Evolutionary conservation across 345 rosid genomes (phyloP).

Genomic region (Lagerstroemia speciosa): DNA sequence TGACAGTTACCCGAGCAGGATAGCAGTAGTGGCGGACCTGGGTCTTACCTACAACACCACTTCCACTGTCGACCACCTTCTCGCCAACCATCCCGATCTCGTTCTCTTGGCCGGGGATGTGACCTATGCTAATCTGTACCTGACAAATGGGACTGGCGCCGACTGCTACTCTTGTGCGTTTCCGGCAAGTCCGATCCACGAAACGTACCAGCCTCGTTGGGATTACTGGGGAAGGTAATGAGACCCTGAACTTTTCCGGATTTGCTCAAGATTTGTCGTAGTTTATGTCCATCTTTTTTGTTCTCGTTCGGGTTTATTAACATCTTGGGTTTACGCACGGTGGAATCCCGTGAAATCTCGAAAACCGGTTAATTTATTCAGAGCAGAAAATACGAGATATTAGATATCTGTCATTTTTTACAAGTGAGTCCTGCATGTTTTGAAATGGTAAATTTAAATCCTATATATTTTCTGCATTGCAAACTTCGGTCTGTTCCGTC

Average conservation of each 20-base stretch:
- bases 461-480: too few relatives aligned
- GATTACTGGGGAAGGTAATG: slow-evolving; percentile 90
- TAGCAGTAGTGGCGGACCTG: slow-evolving; percentile 67
- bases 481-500: too few relatives aligned
- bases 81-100: slow-evolving; percentile 74
- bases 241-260: neutral
- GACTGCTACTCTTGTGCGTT: slow-evolving; percentile 48
- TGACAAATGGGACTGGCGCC: slow-evolving; percentile 46
- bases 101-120: slow-evolving; percentile 69
- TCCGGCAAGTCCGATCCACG: slow-evolving; percentile 49
- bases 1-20: slow-evolving; percentile 49
- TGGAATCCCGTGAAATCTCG: neutral
- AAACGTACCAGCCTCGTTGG: slow-evolving; percentile 95
- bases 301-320: too few relatives aligned
- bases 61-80: slow-evolving; percentile 43
- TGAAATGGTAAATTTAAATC: too few relatives aligned
- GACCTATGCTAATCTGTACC: slow-evolving; percentile 67
- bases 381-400: too few relatives aligned
- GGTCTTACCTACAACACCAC: slow-evolving; percentile 84
- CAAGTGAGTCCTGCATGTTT: too few relatives aligned
- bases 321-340: neutral
- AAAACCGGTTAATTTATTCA: neutral
- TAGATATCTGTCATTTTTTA: too few relatives aligned
- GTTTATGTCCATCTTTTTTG: too few relatives aligned
- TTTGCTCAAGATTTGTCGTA: neutral